Evolutionary conservation across 805 yeast genomes (phyloP), one percentile per base, ranked within the genome.

Genomic region (Yarrowia osloensis): DNA sequence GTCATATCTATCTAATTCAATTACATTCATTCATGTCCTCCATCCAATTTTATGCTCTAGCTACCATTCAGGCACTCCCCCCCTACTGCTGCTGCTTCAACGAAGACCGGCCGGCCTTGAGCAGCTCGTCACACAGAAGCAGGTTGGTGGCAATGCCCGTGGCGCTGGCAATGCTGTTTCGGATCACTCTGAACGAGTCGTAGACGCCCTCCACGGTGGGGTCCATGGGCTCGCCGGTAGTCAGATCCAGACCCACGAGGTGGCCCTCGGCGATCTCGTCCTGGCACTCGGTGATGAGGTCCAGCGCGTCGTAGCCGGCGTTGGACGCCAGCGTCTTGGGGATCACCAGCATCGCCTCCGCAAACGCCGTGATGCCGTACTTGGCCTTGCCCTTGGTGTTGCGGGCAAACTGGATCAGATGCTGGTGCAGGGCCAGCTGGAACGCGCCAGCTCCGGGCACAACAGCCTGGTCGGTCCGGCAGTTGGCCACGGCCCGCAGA

Each of bases 401-500:
- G 54, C 85, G 75, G 70, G 84, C 84, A 28, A 63, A 35, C 67
- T 71, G 66, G 63, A 85, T 81, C 70, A 92, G 81, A 74, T 90
- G 84, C 73, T 86, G 84, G 65, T 91, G 85, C 68, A 94, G 91
- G 66, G 96, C 88, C 74, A 95, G 81, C 80, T 88, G 96, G 78
- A 89, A 95, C 1, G 98, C 95, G 67, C 99, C 99, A 0, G 95
- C 99, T 70, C 99, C 99, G 7, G 99, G 97, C 54, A 95, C 88
- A 46, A 95, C 87, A 47, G 88, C 79, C 72, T 86, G 85, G 77
- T 95, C 99, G 74, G 87, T 89, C 65, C 95, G 80, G 37, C 93
- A 95, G 75, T 95, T 95, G 50, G 96, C 87, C 19, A 95, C 98
- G 1, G 98, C 92, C 72, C 99, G 86, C 68, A 95, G 82, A 37